Conservation (phyloP, 2,329 filamentous ascomycete genomes). For the Phyllosticta citrichinensis region DNA sequence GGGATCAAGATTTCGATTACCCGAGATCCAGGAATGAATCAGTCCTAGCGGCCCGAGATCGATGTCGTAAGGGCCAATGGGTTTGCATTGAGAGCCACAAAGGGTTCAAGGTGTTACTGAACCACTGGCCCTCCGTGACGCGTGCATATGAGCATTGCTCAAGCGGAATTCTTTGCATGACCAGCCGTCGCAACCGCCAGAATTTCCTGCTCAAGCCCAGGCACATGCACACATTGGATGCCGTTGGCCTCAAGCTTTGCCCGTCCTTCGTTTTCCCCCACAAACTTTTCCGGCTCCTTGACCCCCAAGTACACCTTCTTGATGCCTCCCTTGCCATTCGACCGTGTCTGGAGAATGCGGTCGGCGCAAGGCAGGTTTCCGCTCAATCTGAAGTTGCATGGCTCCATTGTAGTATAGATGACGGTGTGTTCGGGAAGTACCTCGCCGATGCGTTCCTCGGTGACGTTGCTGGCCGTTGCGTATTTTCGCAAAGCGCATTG, state of each 20-base stretch:
- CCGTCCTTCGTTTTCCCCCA: conserved; percentile 69
- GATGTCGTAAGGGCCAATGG: background rate
- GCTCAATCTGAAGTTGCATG: conserved; percentile 63
- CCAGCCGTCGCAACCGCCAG: conserved; percentile 73
- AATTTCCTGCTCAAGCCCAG: conserved; percentile 72
- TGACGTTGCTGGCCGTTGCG: conserved; percentile 22
- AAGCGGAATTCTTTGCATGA: conserved; percentile 41
- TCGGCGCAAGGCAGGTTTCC: conserved; percentile 71
- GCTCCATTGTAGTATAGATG: conserved; percentile 91
- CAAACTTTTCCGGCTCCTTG: conserved; percentile 81
- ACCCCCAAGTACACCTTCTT: conserved; percentile 78
- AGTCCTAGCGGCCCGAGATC: background rate
- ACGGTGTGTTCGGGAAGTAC: conserved; percentile 45
- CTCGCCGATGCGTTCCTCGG: conserved; percentile 46
- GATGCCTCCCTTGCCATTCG: conserved; percentile 49
- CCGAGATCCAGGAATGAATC: background rate
- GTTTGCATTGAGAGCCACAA: background rate
- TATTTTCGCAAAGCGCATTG: conserved; percentile 82
- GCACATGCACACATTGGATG: conserved; percentile 61
- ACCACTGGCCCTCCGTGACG: too few relatives aligned
- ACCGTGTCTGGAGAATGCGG: conserved; percentile 52
- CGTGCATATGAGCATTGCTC: background rate
- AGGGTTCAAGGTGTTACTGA: background rate
- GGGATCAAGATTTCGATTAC: background rate
- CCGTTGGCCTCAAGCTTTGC: conserved; percentile 60